Conservation (phyloP, 345 rosid genomes). For the Populus ilicifolia region DNA sequence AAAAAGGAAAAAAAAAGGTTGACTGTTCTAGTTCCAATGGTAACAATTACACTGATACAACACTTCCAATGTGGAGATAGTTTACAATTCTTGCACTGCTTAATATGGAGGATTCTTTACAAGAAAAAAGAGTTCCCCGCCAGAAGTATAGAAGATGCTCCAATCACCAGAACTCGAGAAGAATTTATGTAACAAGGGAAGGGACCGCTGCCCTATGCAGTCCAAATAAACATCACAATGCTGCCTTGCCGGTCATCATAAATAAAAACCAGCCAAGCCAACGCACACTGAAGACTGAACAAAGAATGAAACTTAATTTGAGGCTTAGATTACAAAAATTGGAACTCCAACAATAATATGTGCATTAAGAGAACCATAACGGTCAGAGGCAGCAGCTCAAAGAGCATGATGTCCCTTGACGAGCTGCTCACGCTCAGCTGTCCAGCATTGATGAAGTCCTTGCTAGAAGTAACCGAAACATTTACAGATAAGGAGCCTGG, state of each 20-base stretch:
- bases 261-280: conserved; percentile 26
- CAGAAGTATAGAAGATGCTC: conserved; percentile 8
- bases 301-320: conserved; percentile 26
- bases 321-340: conserved; percentile 35
- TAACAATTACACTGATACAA: neutral
- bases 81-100: neutral
- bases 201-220: conserved; percentile 15
- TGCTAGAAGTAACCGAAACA: conserved; percentile 30
- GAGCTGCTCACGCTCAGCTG: conserved; percentile 22
- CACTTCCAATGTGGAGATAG: neutral
- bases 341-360: conserved; percentile 28
- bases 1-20: neutral
- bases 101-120: conserved; percentile 43
- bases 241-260: conserved; percentile 23
- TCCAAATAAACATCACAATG: conserved; percentile 11
- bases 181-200: neutral
- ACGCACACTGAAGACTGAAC: neutral
- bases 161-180: conserved; percentile 7
- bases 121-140: conserved; percentile 13
- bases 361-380: conserved; percentile 36
- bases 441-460: conserved; percentile 30
- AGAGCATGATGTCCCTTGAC: conserved; percentile 35
- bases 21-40: neutral
- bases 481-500: conserved; percentile 33
- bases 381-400: conserved; percentile 36